Conservation (phyloP, 169 alveolate genomes). For the Eimeria falciformis region DNA sequence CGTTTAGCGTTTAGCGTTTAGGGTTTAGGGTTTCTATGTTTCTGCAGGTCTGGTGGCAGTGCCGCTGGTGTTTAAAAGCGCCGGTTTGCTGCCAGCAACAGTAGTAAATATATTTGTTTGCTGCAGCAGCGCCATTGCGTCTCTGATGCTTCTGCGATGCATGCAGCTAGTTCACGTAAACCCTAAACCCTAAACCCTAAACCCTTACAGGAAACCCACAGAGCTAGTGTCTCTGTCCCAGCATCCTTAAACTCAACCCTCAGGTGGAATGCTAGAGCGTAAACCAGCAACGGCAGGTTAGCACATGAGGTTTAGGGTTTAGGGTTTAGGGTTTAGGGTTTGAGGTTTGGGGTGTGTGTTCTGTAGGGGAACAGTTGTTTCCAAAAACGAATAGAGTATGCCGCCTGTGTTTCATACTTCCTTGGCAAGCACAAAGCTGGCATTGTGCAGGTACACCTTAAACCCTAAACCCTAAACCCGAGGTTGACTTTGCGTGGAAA, state of each 20-base stretch:
- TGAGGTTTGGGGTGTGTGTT: not conserved
- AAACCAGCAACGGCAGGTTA: too few species aligned
- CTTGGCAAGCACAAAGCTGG: slow-evolving; percentile 38
- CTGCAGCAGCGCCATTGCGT: slow-evolving; percentile 45
- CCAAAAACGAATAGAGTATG: slow-evolving; percentile 58
- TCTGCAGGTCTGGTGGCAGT: slow-evolving; percentile 56
- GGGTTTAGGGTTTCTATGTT: slow-evolving; percentile 32
- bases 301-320: too few species aligned
- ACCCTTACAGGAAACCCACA: too few species aligned
- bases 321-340: too few species aligned
- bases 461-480: not conserved
- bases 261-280: too few species aligned
- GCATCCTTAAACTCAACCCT: too few species aligned
- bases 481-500: not conserved
- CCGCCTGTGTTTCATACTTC: slow-evolving; percentile 57
- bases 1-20: slow-evolving; percentile 37
- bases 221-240: too few species aligned
- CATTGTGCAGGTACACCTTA: not conserved
- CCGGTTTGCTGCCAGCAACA: slow-evolving; percentile 57
- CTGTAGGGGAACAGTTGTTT: slow-evolving; percentile 42
- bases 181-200: slow-evolving; percentile 6
- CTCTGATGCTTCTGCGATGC: slow-evolving; percentile 67
- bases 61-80: slow-evolving; percentile 55
- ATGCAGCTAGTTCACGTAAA: slow-evolving; percentile 57
- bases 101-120: slow-evolving; percentile 41